Conservation (phyloP, 495 filamentous ascomycete species). For the Tuber melanosporum region DNA sequence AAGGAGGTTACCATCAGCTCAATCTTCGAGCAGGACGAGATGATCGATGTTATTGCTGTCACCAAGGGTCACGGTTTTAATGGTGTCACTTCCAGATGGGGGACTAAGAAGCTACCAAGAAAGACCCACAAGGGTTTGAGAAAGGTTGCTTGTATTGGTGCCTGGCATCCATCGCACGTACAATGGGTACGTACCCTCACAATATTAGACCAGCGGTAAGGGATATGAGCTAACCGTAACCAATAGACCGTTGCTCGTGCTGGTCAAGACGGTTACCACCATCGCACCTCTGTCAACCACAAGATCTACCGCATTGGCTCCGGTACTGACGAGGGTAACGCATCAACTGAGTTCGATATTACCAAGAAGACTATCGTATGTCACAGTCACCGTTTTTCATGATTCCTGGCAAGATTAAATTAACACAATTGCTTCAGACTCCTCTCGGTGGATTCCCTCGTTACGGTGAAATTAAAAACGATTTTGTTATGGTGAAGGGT, state of each 20-base stretch:
- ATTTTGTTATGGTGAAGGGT: slow-evolving; percentile 97
- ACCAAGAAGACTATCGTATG: slow-evolving; percentile 99
- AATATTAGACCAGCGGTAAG: not conserved
- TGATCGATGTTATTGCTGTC: slow-evolving; percentile 99
- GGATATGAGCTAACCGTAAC: not conserved
- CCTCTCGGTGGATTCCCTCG: slow-evolving; percentile 93
- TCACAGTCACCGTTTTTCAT: slow-evolving; percentile 34
- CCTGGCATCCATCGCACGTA: slow-evolving; percentile 99
- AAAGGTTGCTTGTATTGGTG: slow-evolving; percentile 99
- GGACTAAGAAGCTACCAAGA: slow-evolving; percentile 99
- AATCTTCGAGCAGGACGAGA: slow-evolving; percentile 99
- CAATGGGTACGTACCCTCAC: slow-evolving; percentile 59
- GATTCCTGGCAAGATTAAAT: slow-evolving; percentile 6
- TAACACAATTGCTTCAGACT: slow-evolving; percentile 50
- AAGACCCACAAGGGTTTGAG: slow-evolving; percentile 99
- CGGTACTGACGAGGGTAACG: slow-evolving; percentile 78
- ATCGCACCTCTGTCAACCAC: slow-evolving; percentile 99
- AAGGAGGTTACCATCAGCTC: slow-evolving; percentile 85
- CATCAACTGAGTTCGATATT: slow-evolving; percentile 89
- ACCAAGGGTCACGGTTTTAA: slow-evolving; percentile 99
- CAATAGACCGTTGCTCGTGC: slow-evolving; percentile 86
- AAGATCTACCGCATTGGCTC: slow-evolving; percentile 99
- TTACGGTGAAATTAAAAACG: slow-evolving; percentile 99
- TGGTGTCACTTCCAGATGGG: slow-evolving; percentile 97
- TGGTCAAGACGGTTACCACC: slow-evolving; percentile 99